These are phyloP conservation scores for Yamadazyma buinensis DNA, from an alignment of 1,139 yeast species.

Conservation along the genomic window DNA sequence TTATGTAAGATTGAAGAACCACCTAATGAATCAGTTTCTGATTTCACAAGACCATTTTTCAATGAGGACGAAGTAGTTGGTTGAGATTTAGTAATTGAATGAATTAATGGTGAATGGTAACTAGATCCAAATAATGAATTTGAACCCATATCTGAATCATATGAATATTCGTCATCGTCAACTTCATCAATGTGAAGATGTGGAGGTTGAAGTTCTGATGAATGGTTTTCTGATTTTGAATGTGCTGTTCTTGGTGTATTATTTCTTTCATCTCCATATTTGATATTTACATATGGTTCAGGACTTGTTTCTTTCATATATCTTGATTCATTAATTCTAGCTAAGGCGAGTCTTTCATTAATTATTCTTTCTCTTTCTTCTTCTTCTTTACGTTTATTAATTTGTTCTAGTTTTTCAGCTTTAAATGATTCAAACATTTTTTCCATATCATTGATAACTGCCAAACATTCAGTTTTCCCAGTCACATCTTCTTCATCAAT, in stretches of 20 bases:
- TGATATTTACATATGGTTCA: constrained; percentile 6
- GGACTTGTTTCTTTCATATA: constrained; percentile 4
- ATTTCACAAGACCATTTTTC: not conserved
- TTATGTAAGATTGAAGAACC: constrained; percentile 32
- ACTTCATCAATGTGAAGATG: constrained; percentile 7
- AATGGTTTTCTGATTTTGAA: not conserved
- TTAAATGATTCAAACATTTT: constrained; percentile 55
- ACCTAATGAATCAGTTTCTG: constrained; percentile 18
- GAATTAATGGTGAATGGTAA: constrained; percentile 36
- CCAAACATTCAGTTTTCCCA: constrained; percentile 54
- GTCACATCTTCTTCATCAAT: constrained; percentile 46
- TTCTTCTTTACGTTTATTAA: constrained; percentile 14
- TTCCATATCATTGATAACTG: constrained; percentile 58
- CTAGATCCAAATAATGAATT: constrained; percentile 27
- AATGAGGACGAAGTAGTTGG: constrained; percentile 7
- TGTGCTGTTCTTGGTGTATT: not conserved
- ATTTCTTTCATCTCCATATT: constrained; percentile 1
- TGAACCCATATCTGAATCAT: constrained; percentile 29
- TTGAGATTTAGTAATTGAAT: constrained; percentile 34
- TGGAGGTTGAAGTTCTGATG: constrained; percentile 1
- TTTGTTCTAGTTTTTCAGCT: constrained; percentile 23
- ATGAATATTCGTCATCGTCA: constrained; percentile 19
- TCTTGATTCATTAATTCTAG: not conserved
- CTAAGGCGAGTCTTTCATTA: constrained; percentile 4
- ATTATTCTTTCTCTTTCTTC: constrained; percentile 4